Conservation (phyloP, 331 rosid species). For the Quercus lobata region DNA sequence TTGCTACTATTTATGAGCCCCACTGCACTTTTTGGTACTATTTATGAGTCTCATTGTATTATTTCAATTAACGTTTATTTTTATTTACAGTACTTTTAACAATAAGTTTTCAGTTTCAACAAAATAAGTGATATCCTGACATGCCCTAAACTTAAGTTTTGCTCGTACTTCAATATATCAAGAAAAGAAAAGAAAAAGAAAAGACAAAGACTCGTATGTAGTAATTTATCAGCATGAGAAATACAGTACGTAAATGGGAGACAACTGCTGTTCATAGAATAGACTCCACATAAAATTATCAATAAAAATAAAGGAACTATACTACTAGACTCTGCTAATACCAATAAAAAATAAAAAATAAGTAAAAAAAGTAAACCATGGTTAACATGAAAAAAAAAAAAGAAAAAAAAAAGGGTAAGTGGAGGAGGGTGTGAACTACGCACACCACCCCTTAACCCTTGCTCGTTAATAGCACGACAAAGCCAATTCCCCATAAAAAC, state of each 20-base stretch:
- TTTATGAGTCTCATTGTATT: rapidly evolving
- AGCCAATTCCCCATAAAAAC: conserved; percentile 65
- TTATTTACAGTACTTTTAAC: rapidly evolving
- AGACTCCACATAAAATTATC: background rate
- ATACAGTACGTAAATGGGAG: conserved; percentile 2
- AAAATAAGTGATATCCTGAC: rapidly evolving
- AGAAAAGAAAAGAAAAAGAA: background rate
- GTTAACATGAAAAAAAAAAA: conserved; percentile 25
- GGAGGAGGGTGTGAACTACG: conserved; percentile 39
- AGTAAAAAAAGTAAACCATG: background rate
- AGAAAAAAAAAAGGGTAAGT: background rate
- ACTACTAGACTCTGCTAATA: background rate
- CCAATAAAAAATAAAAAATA: background rate
- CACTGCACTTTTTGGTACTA: rapidly evolving
- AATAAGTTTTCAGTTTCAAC: rapidly evolving
- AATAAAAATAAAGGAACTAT: background rate
- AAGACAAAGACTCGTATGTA: background rate
- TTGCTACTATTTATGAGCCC: rapidly evolving
- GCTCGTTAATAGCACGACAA: conserved; percentile 71
- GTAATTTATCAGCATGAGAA: background rate
- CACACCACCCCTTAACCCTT: conserved; percentile 26
- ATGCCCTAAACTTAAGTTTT: rapidly evolving
- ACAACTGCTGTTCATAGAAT: conserved; percentile 30
- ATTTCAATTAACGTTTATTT: rapidly evolving
- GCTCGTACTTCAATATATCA: no score